phyloP scores from a whole-genome alignment of 192 early-diverging fungal species.

The Coemansia sp. region DNA sequence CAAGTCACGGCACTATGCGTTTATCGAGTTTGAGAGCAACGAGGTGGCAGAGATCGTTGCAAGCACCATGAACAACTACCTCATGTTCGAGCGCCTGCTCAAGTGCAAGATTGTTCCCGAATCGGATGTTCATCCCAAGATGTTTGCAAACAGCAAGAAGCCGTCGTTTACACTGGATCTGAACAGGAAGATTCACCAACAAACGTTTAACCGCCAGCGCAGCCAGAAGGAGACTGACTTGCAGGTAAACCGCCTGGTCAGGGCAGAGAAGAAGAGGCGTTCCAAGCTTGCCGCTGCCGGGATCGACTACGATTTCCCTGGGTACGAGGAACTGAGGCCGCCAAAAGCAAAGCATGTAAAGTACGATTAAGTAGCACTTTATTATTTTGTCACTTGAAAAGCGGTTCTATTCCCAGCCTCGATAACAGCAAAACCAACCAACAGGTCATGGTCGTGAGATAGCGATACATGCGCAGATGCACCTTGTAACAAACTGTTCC shows the following conservation, averaged over 20 bases:
- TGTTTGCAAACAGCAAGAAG: conserved; percentile 70
- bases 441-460: conserved; percentile 32
- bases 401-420: conserved; percentile 1
- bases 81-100: conserved; percentile 76
- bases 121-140: conserved; percentile 71
- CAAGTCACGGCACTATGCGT: conserved; percentile 88
- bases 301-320: conserved; percentile 89
- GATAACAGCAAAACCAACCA: conserved; percentile 31
- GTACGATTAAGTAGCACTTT: conserved; percentile 15
- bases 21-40: conserved; percentile 81
- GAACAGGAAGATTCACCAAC: conserved; percentile 40
- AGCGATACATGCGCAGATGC: conserved; percentile 26
- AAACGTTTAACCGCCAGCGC: conserved; percentile 58
- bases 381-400: conserved; percentile 1
- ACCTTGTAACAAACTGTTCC: conserved; percentile 7
- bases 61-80: conserved; percentile 96
- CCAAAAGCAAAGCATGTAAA: conserved; percentile 50
- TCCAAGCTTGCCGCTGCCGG: conserved; percentile 65
- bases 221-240: conserved; percentile 52
- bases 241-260: conserved; percentile 54
- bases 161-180: conserved; percentile 30
- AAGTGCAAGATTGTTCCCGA: conserved; percentile 72
- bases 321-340: conserved; percentile 54
- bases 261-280: conserved; percentile 62
- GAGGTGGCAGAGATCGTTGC: conserved; percentile 90